Percentiles rank a stretch among this genome's conserved stretches.
phyloP scores from a whole-genome alignment of 2,329 filamentous ascomycete genomes.

The Chrysosporium keratinophilum region DNA sequence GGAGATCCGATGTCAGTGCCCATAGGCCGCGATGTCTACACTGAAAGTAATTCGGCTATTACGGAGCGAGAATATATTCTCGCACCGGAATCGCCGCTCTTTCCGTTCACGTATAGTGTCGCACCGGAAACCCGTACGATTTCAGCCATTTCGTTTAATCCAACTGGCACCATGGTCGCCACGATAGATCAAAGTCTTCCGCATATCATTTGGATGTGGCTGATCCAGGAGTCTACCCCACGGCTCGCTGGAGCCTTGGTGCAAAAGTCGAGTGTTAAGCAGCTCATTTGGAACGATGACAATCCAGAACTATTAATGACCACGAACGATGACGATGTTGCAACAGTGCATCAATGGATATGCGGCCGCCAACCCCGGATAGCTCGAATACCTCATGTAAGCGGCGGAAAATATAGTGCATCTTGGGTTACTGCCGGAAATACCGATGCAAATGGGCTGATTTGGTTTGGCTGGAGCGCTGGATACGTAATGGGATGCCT shows the following conservation, averaged over 20 bases:
- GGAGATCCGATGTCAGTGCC: slow-evolving; percentile 26
- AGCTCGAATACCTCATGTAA: slow-evolving; percentile 5
- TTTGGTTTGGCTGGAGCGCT: slow-evolving; percentile 14
- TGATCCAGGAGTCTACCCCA: slow-evolving; percentile 21
- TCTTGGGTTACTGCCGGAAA: slow-evolving; percentile 11
- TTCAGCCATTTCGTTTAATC: slow-evolving; percentile 33
- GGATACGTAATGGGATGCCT: slow-evolving; percentile 16
- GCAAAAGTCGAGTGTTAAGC: slow-evolving; percentile 34
- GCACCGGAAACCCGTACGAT: slow-evolving; percentile 27
- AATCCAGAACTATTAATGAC: slow-evolving; percentile 32
- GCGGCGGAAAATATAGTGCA: slow-evolving; percentile 11
- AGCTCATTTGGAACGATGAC: slow-evolving; percentile 33
- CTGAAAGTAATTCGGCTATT: slow-evolving; percentile 28
- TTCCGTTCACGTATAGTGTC: slow-evolving; percentile 25
- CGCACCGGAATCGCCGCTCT: slow-evolving; percentile 29
- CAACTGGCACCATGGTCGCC: slow-evolving; percentile 29
- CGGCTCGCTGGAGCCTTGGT: slow-evolving; percentile 30
- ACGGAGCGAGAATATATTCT: slow-evolving; percentile 28
- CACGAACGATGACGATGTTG: slow-evolving; percentile 26
- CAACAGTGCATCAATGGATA: slow-evolving; percentile 24
- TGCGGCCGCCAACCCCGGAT: slow-evolving; percentile 13
- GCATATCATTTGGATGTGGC: slow-evolving; percentile 40
- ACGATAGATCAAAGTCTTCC: slow-evolving; percentile 33
- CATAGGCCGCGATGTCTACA: slow-evolving; percentile 25
- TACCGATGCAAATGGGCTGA: slow-evolving; percentile 8